A percentile compares a stretch with the other conserved stretches of the same genome.
Evolutionary conservation across 1,284 basidiomycete species (phyloP).

Genomic region (Kalmanozyma brasiliensis): DNA sequence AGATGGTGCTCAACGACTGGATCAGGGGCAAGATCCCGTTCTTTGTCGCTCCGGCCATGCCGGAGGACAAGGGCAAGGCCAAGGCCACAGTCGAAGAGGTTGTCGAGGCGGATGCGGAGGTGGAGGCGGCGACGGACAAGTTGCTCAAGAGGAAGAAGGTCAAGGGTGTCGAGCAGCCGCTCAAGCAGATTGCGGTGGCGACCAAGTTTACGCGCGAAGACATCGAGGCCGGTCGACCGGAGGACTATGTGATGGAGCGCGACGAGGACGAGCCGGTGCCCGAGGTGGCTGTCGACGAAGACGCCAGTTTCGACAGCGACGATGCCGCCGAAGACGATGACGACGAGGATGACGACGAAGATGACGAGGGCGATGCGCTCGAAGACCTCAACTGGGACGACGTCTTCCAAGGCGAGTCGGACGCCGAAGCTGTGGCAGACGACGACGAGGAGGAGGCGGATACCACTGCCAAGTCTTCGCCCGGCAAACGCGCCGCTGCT

Average conservation of each 20-base stretch:
- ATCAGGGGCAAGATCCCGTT: conserved; percentile 92
- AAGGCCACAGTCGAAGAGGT: conserved; percentile 34
- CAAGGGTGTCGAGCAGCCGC: conserved; percentile 73
- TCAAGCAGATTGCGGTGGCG: conserved; percentile 73
- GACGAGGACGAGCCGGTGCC: conserved; percentile 51
- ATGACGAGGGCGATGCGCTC: conserved; percentile 56
- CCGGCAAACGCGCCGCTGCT: conserved; percentile 50
- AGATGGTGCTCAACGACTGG: conserved; percentile 97
- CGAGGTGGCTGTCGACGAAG: conserved; percentile 48
- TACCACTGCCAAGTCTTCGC: conserved; percentile 36
- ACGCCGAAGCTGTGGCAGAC: conserved; percentile 21
- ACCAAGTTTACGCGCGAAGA: conserved; percentile 71
- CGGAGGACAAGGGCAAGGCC: conserved; percentile 52
- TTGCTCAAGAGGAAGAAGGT: conserved; percentile 68
- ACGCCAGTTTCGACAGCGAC: conserved; percentile 49
- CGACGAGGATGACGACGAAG: conserved; percentile 64
- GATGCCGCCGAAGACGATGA: conserved; percentile 51
- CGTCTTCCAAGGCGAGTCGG: conserved; percentile 72
- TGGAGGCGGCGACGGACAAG: conserved; percentile 33
- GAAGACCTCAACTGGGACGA: conserved; percentile 85
- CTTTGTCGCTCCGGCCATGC: conserved; percentile 76
- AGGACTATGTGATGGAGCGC: conserved; percentile 66
- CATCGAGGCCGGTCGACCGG: conserved; percentile 57
- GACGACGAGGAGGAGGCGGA: conserved; percentile 62
- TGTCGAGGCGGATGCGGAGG: conserved; percentile 28